These are phyloP conservation scores for Arctium minus DNA, from an alignment of 129 eudicot genomes.

Conservation along the genomic window DNA sequence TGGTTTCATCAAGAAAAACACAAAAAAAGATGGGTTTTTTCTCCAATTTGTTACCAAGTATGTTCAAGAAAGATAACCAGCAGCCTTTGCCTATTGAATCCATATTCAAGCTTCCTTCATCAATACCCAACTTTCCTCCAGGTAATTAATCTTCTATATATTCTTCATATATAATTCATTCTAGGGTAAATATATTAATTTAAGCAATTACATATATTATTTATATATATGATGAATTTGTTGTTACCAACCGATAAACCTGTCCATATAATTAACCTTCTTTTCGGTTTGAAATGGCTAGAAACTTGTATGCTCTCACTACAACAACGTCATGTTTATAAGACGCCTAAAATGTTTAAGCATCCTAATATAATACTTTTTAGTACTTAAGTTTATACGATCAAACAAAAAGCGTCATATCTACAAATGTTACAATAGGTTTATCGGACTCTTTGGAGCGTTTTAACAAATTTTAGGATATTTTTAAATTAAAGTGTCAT, in stretches of 20 bases:
- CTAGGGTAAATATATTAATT: background rate
- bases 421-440: background rate
- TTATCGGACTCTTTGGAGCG: too few relatives aligned
- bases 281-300: too few relatives aligned
- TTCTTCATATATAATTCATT: background rate
- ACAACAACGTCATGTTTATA: background rate
- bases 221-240: too few relatives aligned
- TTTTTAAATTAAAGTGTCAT: too few relatives aligned
- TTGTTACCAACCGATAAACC: too few relatives aligned
- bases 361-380: too few relatives aligned
- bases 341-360: background rate
- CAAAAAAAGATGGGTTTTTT: conserved; percentile 30
- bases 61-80: conserved; percentile 27
- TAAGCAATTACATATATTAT: too few relatives aligned
- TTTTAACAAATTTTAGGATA: background rate
- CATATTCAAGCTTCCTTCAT: conserved; percentile 61
- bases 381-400: too few relatives aligned
- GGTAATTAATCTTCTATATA: conserved; percentile 41
- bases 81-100: conserved; percentile 56
- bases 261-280: too few relatives aligned
- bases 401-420: background rate
- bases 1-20: background rate
- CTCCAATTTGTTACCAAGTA: conserved; percentile 2
- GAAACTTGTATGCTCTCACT: background rate
- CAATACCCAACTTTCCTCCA: conserved; percentile 63